Base-by-base conservation (phyloP, 129 eudicot species). In the Cynara cardunculus region DNA sequence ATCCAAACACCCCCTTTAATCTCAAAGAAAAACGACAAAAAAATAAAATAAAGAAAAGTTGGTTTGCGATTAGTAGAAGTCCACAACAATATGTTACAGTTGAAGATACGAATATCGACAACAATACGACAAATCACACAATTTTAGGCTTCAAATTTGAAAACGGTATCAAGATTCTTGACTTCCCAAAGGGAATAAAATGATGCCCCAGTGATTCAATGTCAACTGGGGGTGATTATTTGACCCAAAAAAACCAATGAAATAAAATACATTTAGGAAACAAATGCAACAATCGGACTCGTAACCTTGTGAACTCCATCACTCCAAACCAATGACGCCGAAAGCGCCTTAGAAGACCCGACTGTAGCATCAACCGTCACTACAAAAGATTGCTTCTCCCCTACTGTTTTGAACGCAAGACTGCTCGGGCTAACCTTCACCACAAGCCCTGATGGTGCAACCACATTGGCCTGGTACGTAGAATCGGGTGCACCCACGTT, bases 321-420 rank as follows among this genome's bases (percentile, higher is more conserved):
- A 39, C 73, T 81, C 97, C 97, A 91, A 67, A 87, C 87, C 85
- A 93, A 77, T 34, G 88, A 86, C 10, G 86, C 93, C 14, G 93
- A 91, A 39, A 77, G 25, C 30, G 67, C 4, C 0, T 30, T 16
- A 0, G 25, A 46, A 12, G 56, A 68, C 44, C 73, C 80, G 3
- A 84, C 22, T 8, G 80, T 37, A 7, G 84, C 91, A 25, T 14
- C 76, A 61, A 90, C 87, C 4, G 91, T 86, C 39, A 90, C 91
- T 12, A 71, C 71, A 56, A 85, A 89, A 14, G 88, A 70, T 46
- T 69, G 88, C 19, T 53, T 86, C 85, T 90, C 83, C 2, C 89
- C 91, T 3, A 80, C 26, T 0, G 68, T 26, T 34, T 68, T 68
- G 73, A 90, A 90, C 8, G 83, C 56, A 4, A 90, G 81, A 35